These are phyloP conservation scores for Auriculariales sp. DNA, from an alignment of 768 basidiomycete species.

Conservation along the genomic window DNA sequence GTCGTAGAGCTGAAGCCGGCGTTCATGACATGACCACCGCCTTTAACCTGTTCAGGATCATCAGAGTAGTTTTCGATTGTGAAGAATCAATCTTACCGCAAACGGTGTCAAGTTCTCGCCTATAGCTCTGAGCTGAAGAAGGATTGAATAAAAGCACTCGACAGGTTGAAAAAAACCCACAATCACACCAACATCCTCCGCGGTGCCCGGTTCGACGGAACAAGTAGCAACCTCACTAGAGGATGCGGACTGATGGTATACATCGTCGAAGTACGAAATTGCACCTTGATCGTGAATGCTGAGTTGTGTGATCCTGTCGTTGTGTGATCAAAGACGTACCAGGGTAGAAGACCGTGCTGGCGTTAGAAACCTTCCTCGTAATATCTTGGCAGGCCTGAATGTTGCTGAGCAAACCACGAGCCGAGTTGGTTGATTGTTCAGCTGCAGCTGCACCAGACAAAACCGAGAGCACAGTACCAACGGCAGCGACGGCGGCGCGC, in stretches of 20 bases:
- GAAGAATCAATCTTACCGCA: conserved; percentile 5
- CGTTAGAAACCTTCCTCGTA: conserved; percentile 1
- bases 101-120: conserved; percentile 8
- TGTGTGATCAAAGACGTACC: conserved; percentile 1
- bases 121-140: too few relatives aligned
- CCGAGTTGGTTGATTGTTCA: too few relatives aligned
- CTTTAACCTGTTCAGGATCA: conserved; percentile 15
- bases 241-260: conserved; percentile 5
- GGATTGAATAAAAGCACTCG: too few relatives aligned
- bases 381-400: neutral
- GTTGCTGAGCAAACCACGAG: too few relatives aligned
- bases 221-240: conserved; percentile 7
- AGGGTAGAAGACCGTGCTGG: conserved; percentile 6
- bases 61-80: neutral
- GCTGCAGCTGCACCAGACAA: too few relatives aligned
- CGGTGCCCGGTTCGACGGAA: conserved; percentile 11
- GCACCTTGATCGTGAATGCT: conserved; percentile 5
- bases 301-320: neutral
- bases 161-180: conserved; percentile 6
- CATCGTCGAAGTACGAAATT: conserved; percentile 2
- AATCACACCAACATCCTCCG: conserved; percentile 8
- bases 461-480: too few relatives aligned
- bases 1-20: conserved; percentile 18
- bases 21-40: conserved; percentile 17
- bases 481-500: too few relatives aligned